These are phyloP conservation scores for Starmera amethionina DNA, from an alignment of 805 yeast genomes.

Conservation along the genomic window DNA sequence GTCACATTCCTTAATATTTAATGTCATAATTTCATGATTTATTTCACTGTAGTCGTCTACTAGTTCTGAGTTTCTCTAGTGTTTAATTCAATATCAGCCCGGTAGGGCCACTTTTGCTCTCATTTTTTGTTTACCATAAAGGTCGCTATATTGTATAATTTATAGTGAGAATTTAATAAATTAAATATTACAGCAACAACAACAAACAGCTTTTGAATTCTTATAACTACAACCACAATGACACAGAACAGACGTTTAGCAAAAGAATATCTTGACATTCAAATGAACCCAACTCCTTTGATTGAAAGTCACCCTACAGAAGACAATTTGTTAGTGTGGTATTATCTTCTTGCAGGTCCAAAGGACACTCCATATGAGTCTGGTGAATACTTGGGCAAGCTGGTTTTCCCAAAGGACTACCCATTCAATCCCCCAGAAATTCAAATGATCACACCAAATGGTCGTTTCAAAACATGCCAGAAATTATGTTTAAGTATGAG, in stretches of 20 bases:
- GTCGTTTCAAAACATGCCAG: constrained; percentile 68
- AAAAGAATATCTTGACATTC: constrained; percentile 64
- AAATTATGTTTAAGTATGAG: constrained; percentile 80
- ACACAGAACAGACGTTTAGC: constrained; percentile 31
- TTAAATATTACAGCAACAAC: too few species aligned
- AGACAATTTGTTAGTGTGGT: constrained; percentile 83
- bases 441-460: constrained; percentile 81
- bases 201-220: too few species aligned
- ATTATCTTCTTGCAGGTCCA: constrained; percentile 84
- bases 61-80: too few species aligned
- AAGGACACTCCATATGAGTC: constrained; percentile 76
- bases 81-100: too few species aligned
- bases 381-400: constrained; percentile 84
- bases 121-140: too few species aligned
- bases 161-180: too few species aligned
- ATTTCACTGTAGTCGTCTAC: too few species aligned
- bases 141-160: too few species aligned
- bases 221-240: too few species aligned
- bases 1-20: too few species aligned
- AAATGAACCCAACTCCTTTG: constrained; percentile 70
- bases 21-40: too few species aligned
- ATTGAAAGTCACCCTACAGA: constrained; percentile 81
- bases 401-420: constrained; percentile 70
- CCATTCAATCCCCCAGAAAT: constrained; percentile 89
- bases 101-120: too few species aligned